These are phyloP conservation scores for Colletotrichum cordylinicola DNA, from an alignment of 2,329 filamentous ascomycete genomes.

Conservation along the genomic window DNA sequence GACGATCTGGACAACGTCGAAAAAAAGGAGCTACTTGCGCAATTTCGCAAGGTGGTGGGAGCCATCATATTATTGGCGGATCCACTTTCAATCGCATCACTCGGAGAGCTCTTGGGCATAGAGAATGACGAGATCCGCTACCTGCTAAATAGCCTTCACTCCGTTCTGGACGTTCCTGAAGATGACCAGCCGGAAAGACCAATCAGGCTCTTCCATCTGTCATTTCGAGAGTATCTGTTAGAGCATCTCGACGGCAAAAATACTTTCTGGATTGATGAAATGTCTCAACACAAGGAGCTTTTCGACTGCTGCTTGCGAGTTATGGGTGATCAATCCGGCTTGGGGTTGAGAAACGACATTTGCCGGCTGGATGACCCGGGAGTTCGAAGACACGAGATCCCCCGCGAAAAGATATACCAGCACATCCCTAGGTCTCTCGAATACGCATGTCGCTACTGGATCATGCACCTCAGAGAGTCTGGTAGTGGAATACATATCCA, in stretches of 20 bases:
- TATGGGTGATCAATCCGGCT: not conserved
- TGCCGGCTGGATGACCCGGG: not conserved
- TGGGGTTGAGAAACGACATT: not conserved
- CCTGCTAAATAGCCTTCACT: not conserved
- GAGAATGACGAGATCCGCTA: not conserved
- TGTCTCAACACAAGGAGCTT: not conserved
- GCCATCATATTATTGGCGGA: not conserved
- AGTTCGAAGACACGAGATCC: not conserved
- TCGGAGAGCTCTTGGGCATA: not conserved
- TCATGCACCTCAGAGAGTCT: not conserved
- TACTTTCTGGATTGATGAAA: not conserved
- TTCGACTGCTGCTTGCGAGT: not conserved
- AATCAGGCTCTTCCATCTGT: not conserved
- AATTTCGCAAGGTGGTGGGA: not conserved
- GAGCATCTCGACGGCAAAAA: accelerated
- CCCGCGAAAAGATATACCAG: not conserved
- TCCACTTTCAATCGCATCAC: not conserved
- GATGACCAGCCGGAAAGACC: not conserved
- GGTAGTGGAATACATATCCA: not conserved
- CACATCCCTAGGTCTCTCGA: not conserved
- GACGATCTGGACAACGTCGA: accelerated
- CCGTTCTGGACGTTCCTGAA: not conserved
- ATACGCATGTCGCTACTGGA: not conserved
- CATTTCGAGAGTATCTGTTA: not conserved
- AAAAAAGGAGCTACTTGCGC: not conserved